A percentile compares a stretch with the other conserved stretches of the same genome.
phyloP scores from a whole-genome alignment of 2,329 filamentous ascomycete genomes.

The Talaromyces piceae region DNA sequence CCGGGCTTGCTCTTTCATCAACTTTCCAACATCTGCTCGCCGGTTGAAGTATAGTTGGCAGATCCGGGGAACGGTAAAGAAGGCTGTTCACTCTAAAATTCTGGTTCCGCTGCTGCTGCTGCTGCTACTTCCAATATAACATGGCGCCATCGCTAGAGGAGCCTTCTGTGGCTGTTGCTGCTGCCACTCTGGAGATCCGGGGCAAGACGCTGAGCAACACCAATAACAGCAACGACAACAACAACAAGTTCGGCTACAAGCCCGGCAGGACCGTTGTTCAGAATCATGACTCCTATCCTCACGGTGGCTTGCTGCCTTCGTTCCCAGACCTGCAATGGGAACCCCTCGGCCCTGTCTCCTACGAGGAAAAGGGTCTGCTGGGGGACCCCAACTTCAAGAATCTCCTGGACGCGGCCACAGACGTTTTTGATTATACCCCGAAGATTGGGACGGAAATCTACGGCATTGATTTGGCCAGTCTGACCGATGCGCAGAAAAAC shows the following conservation, averaged over 20 bases:
- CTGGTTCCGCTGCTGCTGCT: background rate
- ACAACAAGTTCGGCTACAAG: slow-evolving; percentile 32
- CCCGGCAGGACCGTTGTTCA: slow-evolving; percentile 43
- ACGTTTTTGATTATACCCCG: slow-evolving; percentile 50
- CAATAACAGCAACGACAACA: too few relatives aligned
- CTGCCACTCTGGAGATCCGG: slow-evolving; percentile 17
- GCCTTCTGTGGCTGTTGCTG: slow-evolving; percentile 14
- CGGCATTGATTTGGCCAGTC: slow-evolving; percentile 43
- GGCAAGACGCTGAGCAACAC: slow-evolving; percentile 16
- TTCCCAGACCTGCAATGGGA: slow-evolving; percentile 50
- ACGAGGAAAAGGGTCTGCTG: slow-evolving; percentile 47
- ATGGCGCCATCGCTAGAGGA: slow-evolving; percentile 30
- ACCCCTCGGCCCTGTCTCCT: slow-evolving; percentile 41
- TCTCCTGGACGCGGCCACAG: slow-evolving; percentile 45
- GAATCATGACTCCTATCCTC: slow-evolving; percentile 42
- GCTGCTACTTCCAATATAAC: background rate
- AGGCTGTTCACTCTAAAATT: background rate
- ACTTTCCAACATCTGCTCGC: background rate
- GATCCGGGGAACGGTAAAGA: background rate
- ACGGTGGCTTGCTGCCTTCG: slow-evolving; percentile 45
- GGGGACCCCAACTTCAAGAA: slow-evolving; percentile 50
- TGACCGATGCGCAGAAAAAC: slow-evolving; percentile 47
- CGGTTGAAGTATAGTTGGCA: background rate
- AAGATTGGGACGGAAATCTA: slow-evolving; percentile 50
- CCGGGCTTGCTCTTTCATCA: background rate